Conservation (phyloP, 495 filamentous ascomycete species). For the Daldinia concentrica region DNA sequence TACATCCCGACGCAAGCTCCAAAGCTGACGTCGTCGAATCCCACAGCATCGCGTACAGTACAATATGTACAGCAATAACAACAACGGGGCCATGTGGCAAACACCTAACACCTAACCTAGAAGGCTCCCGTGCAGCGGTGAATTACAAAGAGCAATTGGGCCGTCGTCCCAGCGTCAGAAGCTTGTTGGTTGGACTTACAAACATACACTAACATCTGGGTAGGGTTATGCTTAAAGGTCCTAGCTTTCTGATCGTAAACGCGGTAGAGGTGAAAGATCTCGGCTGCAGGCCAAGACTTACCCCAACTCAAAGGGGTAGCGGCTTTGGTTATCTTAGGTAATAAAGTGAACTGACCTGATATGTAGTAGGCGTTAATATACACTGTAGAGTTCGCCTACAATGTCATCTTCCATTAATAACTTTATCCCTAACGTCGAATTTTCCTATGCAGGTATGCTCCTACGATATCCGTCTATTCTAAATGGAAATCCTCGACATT, state of each 20-base stretch:
- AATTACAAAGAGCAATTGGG: neutral
- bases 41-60: neutral
- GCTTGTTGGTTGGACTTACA: constrained; percentile 15
- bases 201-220: neutral
- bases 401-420: neutral
- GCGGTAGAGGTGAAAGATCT: neutral
- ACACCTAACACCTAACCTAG: neutral
- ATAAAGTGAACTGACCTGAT: neutral
- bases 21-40: constrained; percentile 27
- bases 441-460: neutral
- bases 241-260: neutral
- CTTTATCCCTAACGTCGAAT: neutral
- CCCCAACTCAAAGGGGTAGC: constrained; percentile 17
- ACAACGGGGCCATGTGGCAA: constrained; percentile 34
- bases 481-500: neutral
- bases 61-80: no score
- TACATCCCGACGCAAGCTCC: constrained; percentile 18
- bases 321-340: constrained; percentile 27
- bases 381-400: neutral
- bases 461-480: neutral
- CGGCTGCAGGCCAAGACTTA: neutral
- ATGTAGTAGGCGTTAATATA: neutral
- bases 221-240: neutral
- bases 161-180: constrained; percentile 16
- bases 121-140: neutral